A percentile compares a stretch with the other conserved stretches of the same genome.
phyloP scores from a whole-genome alignment of 2,329 filamentous ascomycete genomes.

The Fusarium floridanum region DNA sequence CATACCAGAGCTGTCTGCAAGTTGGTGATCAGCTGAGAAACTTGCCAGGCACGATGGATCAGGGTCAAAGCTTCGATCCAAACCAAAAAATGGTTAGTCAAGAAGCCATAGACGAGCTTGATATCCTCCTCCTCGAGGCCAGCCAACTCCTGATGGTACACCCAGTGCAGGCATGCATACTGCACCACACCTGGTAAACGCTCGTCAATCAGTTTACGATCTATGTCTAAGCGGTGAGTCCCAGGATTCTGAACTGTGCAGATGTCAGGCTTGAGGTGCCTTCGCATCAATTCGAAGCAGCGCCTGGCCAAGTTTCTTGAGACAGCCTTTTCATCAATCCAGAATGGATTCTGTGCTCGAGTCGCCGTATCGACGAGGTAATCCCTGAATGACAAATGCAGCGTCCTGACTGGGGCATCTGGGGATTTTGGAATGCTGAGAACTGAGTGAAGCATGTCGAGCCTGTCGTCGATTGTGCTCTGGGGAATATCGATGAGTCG shows the following conservation, averaged over 20 bases:
- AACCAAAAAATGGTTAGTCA: not conserved
- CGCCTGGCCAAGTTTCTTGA: not conserved
- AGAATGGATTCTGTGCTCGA: not conserved
- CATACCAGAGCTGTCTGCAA: not conserved
- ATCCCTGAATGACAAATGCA: not conserved
- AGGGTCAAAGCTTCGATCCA: not conserved
- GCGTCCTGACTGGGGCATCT: not conserved
- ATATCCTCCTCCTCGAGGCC: not conserved
- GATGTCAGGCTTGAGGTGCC: not conserved
- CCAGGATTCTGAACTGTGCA: not conserved
- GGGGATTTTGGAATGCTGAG: not conserved
- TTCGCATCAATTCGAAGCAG: not conserved
- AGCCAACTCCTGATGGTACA: not conserved
- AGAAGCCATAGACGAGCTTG: not conserved
- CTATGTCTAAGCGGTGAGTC: not conserved
- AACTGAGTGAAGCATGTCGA: conserved; percentile 7
- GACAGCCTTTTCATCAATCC: not conserved
- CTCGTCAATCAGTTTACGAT: not conserved
- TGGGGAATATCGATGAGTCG: not conserved
- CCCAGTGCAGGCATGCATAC: not conserved
- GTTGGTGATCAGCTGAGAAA: not conserved
- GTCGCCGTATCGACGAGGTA: not conserved
- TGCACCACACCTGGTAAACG: not conserved
- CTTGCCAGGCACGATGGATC: not conserved
- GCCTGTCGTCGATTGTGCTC: not conserved